Evolutionary conservation across 345 rosid genomes (phyloP), one percentile per base, ranked within the genome.

Genomic region (Microcos paniculata): DNA sequence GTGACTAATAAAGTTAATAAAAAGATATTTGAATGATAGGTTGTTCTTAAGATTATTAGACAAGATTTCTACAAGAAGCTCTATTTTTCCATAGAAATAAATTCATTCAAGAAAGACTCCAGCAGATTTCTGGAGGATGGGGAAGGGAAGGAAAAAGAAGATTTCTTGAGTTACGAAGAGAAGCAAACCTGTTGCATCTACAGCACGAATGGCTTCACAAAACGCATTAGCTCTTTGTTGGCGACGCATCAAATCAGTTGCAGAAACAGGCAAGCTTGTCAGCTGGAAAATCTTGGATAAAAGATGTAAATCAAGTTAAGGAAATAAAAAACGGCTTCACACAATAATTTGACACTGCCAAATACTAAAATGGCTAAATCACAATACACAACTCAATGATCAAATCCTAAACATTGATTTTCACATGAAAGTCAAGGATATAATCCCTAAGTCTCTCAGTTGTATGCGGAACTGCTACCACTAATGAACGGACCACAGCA

Each of bases 131-230:
- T 31, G 57, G 42, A 68, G 24, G 46, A 68, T 19, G n/a, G 48
- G 46, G 12, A 33, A 57, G 52, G 63, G 8, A 13, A 12, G 8
- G 35, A 38, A 11, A 24, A 52, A 55, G 62, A 52, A 55, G 62
- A 40, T 8, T 51, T 23, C 35, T 38, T 4, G 26, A 23, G 23
- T 56, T 46, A 53, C 21, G 35, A 21, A 26, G 15, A 63, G 73
- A 81, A 51, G 68, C 81, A 83, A 74, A 95, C 99, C 99, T 77
- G 98, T 89, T 77, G 98, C 94, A 82, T 95, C 99, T 62, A 95
- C 87, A 52, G 99, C 99, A 81, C 99, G 98, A 38, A 93, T 89
- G 74, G 98, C 83, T 88, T 95, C 98, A 55, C 98, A 91, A 83
- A 87, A 95, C 12, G 92, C 97, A 68, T 91, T 87, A 62, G 97